These are phyloP conservation scores for Pestalotiopsis sp. DNA, from an alignment of 2,329 filamentous ascomycete species.

Conservation along the genomic window DNA sequence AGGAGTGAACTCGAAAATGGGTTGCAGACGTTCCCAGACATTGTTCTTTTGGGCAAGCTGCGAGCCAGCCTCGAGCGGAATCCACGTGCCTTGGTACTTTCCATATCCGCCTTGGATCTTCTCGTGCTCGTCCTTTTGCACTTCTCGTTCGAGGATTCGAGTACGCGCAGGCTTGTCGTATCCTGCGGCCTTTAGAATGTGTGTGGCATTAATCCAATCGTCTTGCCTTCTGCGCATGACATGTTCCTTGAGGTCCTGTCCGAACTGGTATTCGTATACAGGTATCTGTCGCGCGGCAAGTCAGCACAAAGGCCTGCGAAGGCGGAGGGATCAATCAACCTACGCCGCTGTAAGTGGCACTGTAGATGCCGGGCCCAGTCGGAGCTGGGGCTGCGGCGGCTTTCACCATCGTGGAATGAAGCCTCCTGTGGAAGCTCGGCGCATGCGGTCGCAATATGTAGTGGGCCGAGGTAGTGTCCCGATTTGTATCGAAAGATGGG, in stretches of 20 bases:
- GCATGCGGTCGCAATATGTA: not conserved
- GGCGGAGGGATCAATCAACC: constrained; percentile 32
- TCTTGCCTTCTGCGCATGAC: constrained; percentile 93
- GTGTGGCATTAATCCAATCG: constrained; percentile 99
- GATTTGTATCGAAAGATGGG: not conserved
- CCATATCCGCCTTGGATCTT: constrained; percentile 98
- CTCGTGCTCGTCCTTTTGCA: constrained; percentile 94
- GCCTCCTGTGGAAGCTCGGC: not conserved
- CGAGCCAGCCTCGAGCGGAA: constrained; percentile 82
- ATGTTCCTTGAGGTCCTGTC: constrained; percentile 77
- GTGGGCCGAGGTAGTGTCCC: constrained; percentile 15
- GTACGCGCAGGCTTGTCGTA: constrained; percentile 97
- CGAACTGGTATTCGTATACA: constrained; percentile 91
- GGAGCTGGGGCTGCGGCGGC: constrained; percentile 28
- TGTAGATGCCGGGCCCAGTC: constrained; percentile 58
- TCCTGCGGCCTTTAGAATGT: constrained; percentile 94
- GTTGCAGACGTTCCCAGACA: constrained; percentile 77
- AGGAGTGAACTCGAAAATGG: constrained; percentile 87
- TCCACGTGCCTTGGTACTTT: constrained; percentile 99
- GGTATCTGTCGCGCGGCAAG: constrained; percentile 66
- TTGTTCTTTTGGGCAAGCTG: constrained; percentile 85
- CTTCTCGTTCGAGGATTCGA: constrained; percentile 91
- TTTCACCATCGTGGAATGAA: constrained; percentile 47
- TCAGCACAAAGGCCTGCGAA: not conserved
- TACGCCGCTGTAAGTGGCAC: constrained; percentile 71